A percentile compares a stretch with the other conserved stretches of the same genome.
Conservation (phyloP, 1,284 basidiomycete species). For the Rhodotorula sp. region DNA sequence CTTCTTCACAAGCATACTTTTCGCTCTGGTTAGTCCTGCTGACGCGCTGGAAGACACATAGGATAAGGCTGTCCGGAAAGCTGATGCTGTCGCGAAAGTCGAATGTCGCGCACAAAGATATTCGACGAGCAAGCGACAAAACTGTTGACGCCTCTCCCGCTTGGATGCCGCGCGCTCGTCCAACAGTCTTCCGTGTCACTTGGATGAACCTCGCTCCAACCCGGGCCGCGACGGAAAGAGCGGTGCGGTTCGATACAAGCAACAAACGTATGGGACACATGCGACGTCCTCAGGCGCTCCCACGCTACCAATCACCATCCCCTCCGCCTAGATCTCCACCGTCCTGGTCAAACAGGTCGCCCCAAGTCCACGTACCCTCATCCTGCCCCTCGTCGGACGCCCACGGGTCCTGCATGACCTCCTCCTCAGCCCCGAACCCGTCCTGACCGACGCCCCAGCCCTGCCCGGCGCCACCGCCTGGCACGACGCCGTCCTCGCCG, state of each 20-base stretch:
- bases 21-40: no score
- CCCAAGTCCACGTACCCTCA: constrained; percentile 42
- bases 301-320: neutral
- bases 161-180: no score
- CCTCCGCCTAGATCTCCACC: constrained; percentile 6
- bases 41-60: no score
- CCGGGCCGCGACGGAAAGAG: neutral
- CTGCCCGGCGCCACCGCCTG: neutral
- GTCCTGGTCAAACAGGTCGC: constrained; percentile 35
- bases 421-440: constrained; percentile 1
- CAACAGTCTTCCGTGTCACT: no score
- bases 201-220: no score
- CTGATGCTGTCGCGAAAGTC: no score
- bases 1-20: no score
- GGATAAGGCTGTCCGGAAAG: no score
- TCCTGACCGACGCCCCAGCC: neutral
- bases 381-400: constrained; percentile 23
- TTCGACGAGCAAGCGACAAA: no score
- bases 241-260: neutral
- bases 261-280: neutral
- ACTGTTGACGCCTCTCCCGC: no score
- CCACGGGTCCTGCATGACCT: constrained; percentile 46
- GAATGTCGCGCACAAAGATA: no score
- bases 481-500: constrained; percentile 11
- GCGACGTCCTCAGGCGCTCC: neutral